Conservation (phyloP, 345 rosid genomes). For the Reutealis trisperma region DNA sequence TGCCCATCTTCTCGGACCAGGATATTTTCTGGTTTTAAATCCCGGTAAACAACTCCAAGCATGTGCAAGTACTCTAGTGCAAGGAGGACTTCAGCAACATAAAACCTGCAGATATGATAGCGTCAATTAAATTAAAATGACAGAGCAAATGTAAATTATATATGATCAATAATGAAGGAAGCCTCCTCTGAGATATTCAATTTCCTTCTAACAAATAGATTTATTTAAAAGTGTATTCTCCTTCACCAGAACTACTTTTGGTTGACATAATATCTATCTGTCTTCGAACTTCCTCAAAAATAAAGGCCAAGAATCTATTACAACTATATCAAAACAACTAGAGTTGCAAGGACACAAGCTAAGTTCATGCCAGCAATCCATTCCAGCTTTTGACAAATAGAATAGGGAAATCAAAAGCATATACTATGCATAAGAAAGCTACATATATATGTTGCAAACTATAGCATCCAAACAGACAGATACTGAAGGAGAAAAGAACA, state of each 20-base stretch:
- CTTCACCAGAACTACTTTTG: neutral
- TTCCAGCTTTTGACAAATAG: neutral
- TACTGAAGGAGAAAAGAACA: neutral
- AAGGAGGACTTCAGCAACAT: conserved; percentile 76
- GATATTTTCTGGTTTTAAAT: conserved; percentile 77
- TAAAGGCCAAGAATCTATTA: neutral
- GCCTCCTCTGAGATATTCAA: neutral
- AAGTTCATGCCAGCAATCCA: neutral
- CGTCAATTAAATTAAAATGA: conserved; percentile 15
- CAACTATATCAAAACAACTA: neutral
- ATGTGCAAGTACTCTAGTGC: conserved; percentile 78
- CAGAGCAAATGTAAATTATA: neutral
- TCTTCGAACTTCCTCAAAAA: too few relatives aligned
- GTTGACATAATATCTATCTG: neutral
- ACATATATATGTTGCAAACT: neutral
- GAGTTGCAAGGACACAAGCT: neutral
- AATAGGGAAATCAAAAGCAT: neutral
- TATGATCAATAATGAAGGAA: neutral
- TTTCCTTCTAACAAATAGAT: neutral
- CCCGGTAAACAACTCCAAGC: conserved; percentile 86
- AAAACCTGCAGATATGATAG: conserved; percentile 52
- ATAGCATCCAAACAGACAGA: neutral
- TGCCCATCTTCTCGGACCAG: conserved; percentile 84
- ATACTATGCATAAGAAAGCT: neutral
- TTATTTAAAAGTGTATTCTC: neutral